Evolutionary conservation across 2,329 filamentous ascomycete genomes (phyloP).

Genomic region (Stenocarpella maydis): DNA sequence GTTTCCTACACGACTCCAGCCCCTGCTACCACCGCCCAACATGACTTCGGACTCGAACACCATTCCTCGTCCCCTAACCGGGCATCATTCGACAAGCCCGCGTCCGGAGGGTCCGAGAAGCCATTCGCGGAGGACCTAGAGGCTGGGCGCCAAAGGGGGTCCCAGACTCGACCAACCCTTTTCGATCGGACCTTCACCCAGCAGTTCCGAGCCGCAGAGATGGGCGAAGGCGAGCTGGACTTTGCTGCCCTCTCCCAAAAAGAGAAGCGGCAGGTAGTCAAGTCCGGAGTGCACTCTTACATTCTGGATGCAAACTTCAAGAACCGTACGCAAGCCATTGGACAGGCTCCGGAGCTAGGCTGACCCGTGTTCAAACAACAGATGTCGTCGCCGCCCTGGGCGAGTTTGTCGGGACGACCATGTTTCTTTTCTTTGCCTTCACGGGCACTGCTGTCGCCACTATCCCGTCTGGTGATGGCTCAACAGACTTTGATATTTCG

Average conservation of each 20-base stretch:
- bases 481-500: slow-evolving; percentile 25
- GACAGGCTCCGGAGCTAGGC: background rate
- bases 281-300: slow-evolving; percentile 4
- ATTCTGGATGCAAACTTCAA: background rate
- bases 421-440: slow-evolving; percentile 54
- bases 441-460: slow-evolving; percentile 43
- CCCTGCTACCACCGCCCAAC: background rate
- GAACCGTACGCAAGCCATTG: background rate
- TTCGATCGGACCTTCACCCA: slow-evolving; percentile 18
- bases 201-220: slow-evolving; percentile 8
- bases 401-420: slow-evolving; percentile 54
- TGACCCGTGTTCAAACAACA: background rate
- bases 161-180: background rate
- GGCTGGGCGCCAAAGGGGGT: background rate
- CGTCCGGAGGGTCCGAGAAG: background rate
- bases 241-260: slow-evolving; percentile 10
- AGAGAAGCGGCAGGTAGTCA: slow-evolving; percentile 15
- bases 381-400: slow-evolving; percentile 36
- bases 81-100: background rate
- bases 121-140: slow-evolving; percentile 11
- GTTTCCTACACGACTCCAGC: background rate
- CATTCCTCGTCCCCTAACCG: background rate
- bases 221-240: background rate
- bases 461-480: slow-evolving; percentile 24
- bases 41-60: background rate